Evolutionary conservation across 2,329 filamentous ascomycete genomes (phyloP).

Genomic region (Bipolaris oryzae): DNA sequence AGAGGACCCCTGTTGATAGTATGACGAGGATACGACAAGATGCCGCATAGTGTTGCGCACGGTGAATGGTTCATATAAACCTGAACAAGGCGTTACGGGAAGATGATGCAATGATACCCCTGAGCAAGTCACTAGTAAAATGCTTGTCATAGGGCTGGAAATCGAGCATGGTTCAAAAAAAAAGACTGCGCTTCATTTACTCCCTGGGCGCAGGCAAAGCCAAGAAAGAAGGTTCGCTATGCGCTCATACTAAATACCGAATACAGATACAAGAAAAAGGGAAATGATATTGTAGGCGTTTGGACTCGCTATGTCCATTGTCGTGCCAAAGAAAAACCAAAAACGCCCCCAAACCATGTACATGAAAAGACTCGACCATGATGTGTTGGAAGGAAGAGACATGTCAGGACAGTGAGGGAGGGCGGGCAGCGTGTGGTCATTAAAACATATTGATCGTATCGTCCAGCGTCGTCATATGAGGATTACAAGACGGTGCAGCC

Average conservation of each 20-base stretch:
- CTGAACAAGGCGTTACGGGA: conserved; percentile 3
- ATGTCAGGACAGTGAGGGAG: conserved; percentile 36
- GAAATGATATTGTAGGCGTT: conserved; percentile 32
- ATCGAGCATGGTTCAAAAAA: conserved; percentile 15
- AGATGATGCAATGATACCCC: conserved; percentile 21
- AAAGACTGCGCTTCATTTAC: conserved; percentile 27
- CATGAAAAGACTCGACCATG: conserved; percentile 23
- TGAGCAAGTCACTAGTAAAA: neutral
- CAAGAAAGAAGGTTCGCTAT: conserved; percentile 12
- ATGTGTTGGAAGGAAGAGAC: conserved; percentile 25
- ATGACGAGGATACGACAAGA: neutral
- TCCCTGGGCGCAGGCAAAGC: conserved; percentile 17
- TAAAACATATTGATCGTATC: conserved; percentile 50
- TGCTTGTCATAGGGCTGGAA: neutral
- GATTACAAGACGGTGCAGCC: conserved; percentile 50
- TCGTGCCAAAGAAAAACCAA: conserved; percentile 24
- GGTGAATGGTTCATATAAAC: conserved; percentile 3
- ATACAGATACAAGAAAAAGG: conserved; percentile 42
- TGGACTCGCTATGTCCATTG: conserved; percentile 23
- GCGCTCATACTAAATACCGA: conserved; percentile 37
- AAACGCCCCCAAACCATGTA: conserved; percentile 36
- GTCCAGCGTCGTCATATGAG: conserved; percentile 47
- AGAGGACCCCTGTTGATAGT: neutral
- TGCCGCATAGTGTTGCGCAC: neutral
- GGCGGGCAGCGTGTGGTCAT: conserved; percentile 37